Base-by-base conservation (phyloP, 2,329 filamentous ascomycete genomes). In the Pseudocercospora musae region DNA sequence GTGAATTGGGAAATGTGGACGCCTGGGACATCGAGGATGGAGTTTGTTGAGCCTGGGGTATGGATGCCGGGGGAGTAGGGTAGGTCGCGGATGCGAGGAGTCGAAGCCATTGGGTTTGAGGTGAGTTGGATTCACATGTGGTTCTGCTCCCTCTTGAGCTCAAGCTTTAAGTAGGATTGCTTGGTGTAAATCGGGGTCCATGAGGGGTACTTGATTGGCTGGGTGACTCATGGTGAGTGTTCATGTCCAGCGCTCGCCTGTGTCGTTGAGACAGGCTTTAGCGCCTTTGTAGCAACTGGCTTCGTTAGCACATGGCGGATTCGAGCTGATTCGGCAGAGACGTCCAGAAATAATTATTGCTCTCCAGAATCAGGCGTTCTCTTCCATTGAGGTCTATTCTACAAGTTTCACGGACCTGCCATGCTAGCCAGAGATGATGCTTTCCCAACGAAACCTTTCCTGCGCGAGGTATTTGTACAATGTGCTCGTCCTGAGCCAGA, bases 21-120 rank as follows among this genome's bases (percentile, higher is more conserved):
- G 18, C 78, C 78, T 23, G 77, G 74, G 11, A 80, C 71, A 57
- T 81, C 79, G n/a, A 78, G 79, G 49, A 80, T 66, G 46, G 75
- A 76, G 66, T 81, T 80, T 60, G 75, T 76, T 1, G 74, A 70
- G 1, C 79, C 79, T 0, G 78, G 62, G 0, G 72, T 64, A 54
- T 76, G 75, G 49, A 74, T 71, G 15, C 77, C 77, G 2, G 78
- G 78, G 73, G 10, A 79, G 73, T 70, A 70, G 25, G 67, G 67
- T 8, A 80, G 67, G 9, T 77, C 70, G 50, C 78, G 72, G 49
- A 80, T 70, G 44, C 57, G 42, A 8, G 44, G 18, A 9, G 44
- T 2, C 9, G 42, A 23, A 52, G 56, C 13, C 27, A 31, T 33
- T 54, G 31, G 10, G 9, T 37, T 20, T 8, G 25, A 50, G n/a